Base-by-base conservation (phyloP, 2,329 filamentous ascomycete genomes). In the Colletotrichum destructivum region DNA sequence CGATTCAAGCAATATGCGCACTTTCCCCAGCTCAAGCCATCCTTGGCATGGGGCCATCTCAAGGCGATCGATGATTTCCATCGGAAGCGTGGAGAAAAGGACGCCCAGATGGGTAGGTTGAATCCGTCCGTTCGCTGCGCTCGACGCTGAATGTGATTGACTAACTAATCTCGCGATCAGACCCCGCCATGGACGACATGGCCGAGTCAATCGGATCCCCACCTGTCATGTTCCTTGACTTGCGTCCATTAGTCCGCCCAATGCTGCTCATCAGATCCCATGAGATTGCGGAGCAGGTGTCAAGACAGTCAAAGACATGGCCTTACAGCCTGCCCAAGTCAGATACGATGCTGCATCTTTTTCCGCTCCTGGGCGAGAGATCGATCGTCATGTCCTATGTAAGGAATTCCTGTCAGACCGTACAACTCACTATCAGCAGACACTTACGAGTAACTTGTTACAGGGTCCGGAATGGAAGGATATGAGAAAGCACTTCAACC, bases 221-320 rank as follows among this genome's bases (percentile, higher is more conserved):
- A 6, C 76, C 81, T 1, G 42, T 82, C 23, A 75, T 82, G 63
- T 61, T 82, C 0, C 23, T 82, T 15, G 82, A 84, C 54, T 68
- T 81, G 6, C 77, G 82, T 15, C 82, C 83, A 2, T 52, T 80
- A n/a, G 74, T 64, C 18, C 76, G 70, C 12, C 78, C 82, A 13
- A 76, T 84, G 72, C 71, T 79, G 12, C 26, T 83, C 23, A 62
- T 84, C 11, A 66, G 70, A 16, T 79, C 71, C 67, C 78, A 82
- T 46, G 77, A 79, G 4, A 68, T 83, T 9, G 82, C 83, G 13
- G 83, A 84, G 72, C 81, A 83, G 61, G 69, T 83, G 21, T 77
- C 81, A 0, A 77, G 75, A n/a, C 64, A 78, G 4, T 78, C 81
- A 0, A 78, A 79, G 61, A 47, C 61, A 31, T 81, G 77, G 51